Evolutionary conservation across 2,329 filamentous ascomycete genomes (phyloP), one percentile per base, ranked within the genome.

Genomic region (Bipolaris cookei): DNA sequence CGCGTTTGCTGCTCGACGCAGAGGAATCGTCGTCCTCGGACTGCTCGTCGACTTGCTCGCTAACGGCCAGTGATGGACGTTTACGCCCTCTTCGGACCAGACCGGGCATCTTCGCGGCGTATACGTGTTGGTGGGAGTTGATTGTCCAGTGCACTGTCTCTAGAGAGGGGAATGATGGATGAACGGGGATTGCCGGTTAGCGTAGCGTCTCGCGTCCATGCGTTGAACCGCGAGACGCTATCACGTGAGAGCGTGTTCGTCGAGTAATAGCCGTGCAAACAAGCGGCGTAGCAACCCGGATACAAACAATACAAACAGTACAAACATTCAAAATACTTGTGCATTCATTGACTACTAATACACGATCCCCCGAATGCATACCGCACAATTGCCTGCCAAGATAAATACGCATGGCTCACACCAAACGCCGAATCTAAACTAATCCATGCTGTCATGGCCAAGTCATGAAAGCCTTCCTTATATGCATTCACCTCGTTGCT

Each of bases 1-100:
- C 67, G 66, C 74, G 74, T 69, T 76, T 76, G 51, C 65, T 71
- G 51, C 62, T 59, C 7, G 57, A 72, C 10, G 55, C 48, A 13
- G 68, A 64, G 14, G 65, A 51, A 10, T 62, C 66, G 14, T 68
- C 66, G n/a, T 68, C n/a, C n/a, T n/a, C 65, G 8, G 64, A 67
- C 10, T 58, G 50, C 21, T 70, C 65, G 21, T 67, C 63, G 8
- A 58, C 62, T 13, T 65, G 64, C 10, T 71, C 66, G 54, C 63
- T 70, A 4, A 67, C 18, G 2, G 38, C 62, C 6, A 53, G 45
- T 4, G 65, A 61, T 4, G 57, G 52, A 1, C 72, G 71, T 51
- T 76, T 76, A 5, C 64, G 62, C 25, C 59, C 51, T 16, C 50
- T 62, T 35, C 59, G 58, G 6, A 69, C 45, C 14, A 71, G 43